Percentiles rank a stretch among this genome's conserved stretches.
These are phyloP conservation scores for Symbiodinium natans DNA, from an alignment of 73 alveolate species.

Conservation along the genomic window DNA sequence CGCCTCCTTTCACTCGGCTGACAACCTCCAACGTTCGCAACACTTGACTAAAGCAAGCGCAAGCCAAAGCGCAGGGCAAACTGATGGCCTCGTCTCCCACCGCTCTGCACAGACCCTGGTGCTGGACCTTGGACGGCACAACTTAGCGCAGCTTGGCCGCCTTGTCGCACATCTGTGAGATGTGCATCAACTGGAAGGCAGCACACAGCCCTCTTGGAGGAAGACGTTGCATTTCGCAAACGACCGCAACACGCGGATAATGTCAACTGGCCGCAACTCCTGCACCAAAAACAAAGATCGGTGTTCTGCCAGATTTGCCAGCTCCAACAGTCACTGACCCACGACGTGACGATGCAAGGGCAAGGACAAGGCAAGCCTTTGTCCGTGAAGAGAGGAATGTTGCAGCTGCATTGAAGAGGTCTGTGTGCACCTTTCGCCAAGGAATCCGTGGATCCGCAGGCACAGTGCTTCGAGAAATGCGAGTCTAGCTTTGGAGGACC, in stretches of 20 bases:
- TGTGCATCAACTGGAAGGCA: no score
- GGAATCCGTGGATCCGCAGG: not conserved
- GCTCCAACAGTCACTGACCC: no score
- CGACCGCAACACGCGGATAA: slow-evolving; percentile 92
- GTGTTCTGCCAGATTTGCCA: not conserved
- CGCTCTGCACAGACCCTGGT: slow-evolving; percentile 79
- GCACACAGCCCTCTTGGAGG: slow-evolving; percentile 17
- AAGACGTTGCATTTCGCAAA: slow-evolving; percentile 86
- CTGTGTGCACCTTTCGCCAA: slow-evolving; percentile 57
- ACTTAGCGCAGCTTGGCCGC: no score
- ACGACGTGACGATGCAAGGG: no score
- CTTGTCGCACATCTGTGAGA: no score
- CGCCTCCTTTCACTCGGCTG: slow-evolving; percentile 82
- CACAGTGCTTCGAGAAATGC: not conserved
- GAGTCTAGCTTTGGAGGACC: no score
- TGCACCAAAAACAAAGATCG: not conserved
- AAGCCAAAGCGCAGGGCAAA: not conserved
- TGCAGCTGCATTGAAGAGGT: slow-evolving; percentile 93
- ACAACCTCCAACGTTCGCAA: not conserved
- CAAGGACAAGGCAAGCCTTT: not conserved
- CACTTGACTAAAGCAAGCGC: not conserved
- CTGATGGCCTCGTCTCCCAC: slow-evolving; percentile 69
- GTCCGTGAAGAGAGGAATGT: slow-evolving; percentile 81
- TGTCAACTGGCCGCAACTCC: slow-evolving; percentile 94
- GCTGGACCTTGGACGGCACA: slow-evolving; percentile 42